These are phyloP conservation scores for Fusarium sp. DNA, from an alignment of 2,329 filamentous ascomycete species.

Conservation along the genomic window DNA sequence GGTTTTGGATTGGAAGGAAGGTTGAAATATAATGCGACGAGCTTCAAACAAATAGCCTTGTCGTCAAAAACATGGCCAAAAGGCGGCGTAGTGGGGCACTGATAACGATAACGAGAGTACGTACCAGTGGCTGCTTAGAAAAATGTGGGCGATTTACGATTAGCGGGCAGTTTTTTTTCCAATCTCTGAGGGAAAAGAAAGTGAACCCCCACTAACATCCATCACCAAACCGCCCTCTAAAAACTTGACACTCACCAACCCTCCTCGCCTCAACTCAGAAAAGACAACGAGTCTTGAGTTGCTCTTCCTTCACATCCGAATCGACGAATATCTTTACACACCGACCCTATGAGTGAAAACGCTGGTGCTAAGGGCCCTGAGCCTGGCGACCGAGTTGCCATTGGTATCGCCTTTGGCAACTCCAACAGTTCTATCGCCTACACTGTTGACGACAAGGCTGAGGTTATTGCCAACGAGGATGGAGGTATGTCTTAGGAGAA, in stretches of 20 bases:
- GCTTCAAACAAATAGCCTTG: conserved; percentile 10
- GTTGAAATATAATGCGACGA: conserved; percentile 27
- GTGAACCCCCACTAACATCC: conserved; percentile 41
- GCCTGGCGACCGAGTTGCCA: conserved; percentile 74
- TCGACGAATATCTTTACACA: conserved; percentile 6
- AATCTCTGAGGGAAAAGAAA: conserved; percentile 39
- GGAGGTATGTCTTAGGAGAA: conserved; percentile 71
- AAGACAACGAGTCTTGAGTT: conserved; percentile 22
- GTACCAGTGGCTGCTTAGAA: conserved; percentile 28
- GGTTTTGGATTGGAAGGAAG: not conserved
- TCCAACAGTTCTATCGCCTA: conserved; percentile 97
- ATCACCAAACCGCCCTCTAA: conserved; percentile 34
- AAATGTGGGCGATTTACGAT: conserved; percentile 41
- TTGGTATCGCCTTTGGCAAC: conserved; percentile 98
- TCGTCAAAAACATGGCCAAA: conserved; percentile 25
- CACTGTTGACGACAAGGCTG: conserved; percentile 91
- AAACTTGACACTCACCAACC: conserved; percentile 38
- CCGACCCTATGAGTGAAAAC: conserved; percentile 59
- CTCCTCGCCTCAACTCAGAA: conserved; percentile 9
- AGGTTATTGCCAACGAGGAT: conserved; percentile 99
- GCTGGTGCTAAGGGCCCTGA: conserved; percentile 57
- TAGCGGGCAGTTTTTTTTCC: conserved; percentile 44
- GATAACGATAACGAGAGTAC: conserved; percentile 36
- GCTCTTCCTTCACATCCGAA: conserved; percentile 6
- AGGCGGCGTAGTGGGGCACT: conserved; percentile 20